A percentile compares a stretch with the other conserved stretches of the same genome.
These are phyloP conservation scores for Globisporangium echinulatum DNA, from an alignment of 352 stramenopile species.

Conservation along the genomic window DNA sequence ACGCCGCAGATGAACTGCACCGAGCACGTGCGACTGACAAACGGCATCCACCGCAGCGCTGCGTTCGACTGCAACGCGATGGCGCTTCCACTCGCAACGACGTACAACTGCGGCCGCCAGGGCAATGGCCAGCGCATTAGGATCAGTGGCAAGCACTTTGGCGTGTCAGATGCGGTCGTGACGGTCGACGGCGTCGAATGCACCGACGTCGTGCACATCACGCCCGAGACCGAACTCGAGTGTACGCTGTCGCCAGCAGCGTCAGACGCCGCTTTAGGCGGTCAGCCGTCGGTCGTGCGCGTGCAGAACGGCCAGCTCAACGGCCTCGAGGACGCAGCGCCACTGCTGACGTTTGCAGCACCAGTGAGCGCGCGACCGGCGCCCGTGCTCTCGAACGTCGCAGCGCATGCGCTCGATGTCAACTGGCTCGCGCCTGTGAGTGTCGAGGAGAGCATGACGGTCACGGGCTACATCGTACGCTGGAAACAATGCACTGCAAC, in stretches of 20 bases:
- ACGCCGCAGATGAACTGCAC: constrained; percentile 39
- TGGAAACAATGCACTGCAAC: too few relatives aligned
- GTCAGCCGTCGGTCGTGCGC: constrained; percentile 44
- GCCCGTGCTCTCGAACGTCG: constrained; percentile 71
- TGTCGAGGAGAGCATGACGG: constrained; percentile 69
- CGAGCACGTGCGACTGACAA: constrained; percentile 7
- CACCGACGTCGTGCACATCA: constrained; percentile 44
- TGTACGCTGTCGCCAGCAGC: constrained; percentile 65
- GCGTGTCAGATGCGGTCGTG: constrained; percentile 12
- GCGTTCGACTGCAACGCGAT: constrained; percentile 38
- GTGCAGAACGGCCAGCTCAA: constrained; percentile 63
- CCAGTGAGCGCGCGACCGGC: constrained; percentile 17
- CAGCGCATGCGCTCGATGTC: constrained; percentile 66
- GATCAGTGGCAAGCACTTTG: too few relatives aligned
- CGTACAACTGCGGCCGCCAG: constrained; percentile 63
- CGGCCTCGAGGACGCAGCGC: constrained; percentile 44
- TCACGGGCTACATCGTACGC: constrained; percentile 8
- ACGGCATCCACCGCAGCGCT: constrained; percentile 25
- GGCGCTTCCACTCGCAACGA: constrained; percentile 44
- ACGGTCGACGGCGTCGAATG: constrained; percentile 68
- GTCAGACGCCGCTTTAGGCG: constrained; percentile 16
- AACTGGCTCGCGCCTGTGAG: constrained; percentile 63
- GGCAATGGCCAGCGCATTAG: constrained; percentile 10
- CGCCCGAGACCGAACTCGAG: constrained; percentile 55
- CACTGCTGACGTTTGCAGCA: constrained; percentile 23